Percentiles rank a stretch among this genome's conserved stretches.
Evolutionary conservation across 2,329 filamentous ascomycete species (phyloP).

Genomic region (Botryotinia convoluta): DNA sequence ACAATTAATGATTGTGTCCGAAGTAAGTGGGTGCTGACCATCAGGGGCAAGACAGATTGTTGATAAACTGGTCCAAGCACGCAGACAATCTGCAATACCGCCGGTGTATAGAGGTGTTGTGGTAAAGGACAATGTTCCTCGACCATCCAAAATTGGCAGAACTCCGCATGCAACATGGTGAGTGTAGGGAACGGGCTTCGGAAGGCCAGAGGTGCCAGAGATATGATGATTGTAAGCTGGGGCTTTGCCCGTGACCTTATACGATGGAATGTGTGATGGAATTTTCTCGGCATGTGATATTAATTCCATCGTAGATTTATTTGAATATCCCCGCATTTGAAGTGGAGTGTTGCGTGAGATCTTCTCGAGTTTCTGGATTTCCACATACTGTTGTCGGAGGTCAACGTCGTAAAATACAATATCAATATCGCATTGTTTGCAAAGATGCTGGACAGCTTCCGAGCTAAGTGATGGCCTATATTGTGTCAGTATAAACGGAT

Average conservation of each 20-base stretch:
- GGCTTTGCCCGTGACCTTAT: too few relatives aligned
- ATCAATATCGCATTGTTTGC: conserved; percentile 5
- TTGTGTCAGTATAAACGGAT: not conserved
- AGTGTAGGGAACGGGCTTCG: conserved; percentile 60
- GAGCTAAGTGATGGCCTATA: conserved; percentile 4
- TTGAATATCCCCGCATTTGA: not conserved
- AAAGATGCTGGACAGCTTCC: not conserved
- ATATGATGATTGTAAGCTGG: conserved; percentile 46
- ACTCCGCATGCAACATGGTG: conserved; percentile 55
- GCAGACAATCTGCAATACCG: conserved; percentile 60
- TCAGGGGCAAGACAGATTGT: conserved; percentile 63
- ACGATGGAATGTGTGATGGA: not conserved
- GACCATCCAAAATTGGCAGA: conserved; percentile 43
- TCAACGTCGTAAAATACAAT: not conserved
- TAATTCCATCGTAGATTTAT: not conserved
- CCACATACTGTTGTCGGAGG: not conserved
- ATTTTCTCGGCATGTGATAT: not conserved
- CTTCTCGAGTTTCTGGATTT: not conserved
- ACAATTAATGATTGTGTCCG: conserved; percentile 4
- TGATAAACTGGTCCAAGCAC: conserved; percentile 59
- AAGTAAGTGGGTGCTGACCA: conserved; percentile 42
- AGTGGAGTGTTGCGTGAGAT: not conserved
- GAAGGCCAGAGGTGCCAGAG: conserved; percentile 62
- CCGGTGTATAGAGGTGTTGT: conserved; percentile 66
- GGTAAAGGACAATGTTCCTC: conserved; percentile 53